Evolutionary conservation across 2,329 filamentous ascomycete genomes (phyloP).

Genomic region (Lasiodiplodia sp.): DNA sequence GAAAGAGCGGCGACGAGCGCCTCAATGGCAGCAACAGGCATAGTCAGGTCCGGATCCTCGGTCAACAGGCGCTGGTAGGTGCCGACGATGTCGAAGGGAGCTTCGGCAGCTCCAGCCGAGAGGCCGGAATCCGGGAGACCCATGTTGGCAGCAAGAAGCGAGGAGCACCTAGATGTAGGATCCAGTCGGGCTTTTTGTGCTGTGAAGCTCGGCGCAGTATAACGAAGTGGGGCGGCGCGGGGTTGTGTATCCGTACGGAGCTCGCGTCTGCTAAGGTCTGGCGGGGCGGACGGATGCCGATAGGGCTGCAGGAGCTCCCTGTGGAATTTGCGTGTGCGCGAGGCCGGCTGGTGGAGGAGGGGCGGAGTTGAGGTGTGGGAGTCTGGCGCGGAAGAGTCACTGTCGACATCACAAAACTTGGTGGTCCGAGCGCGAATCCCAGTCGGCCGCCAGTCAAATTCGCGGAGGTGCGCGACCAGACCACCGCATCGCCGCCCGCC

Average conservation of each 20-base stretch:
- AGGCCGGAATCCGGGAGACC: conserved; percentile 5
- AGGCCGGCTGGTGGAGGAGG: neutral
- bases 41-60: conserved; percentile 84
- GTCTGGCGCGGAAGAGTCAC: conserved; percentile 20
- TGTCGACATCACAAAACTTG: conserved; percentile 24
- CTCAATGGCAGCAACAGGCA: conserved; percentile 94
- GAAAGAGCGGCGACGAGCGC: conserved; percentile 86
- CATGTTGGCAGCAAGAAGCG: conserved; percentile 11
- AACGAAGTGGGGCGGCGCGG: conserved; percentile 17
- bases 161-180: neutral
- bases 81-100: conserved; percentile 63
- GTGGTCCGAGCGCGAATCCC: conserved; percentile 22
- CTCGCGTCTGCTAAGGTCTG: neutral
- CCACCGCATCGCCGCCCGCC: conserved; percentile 2
- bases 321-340: neutral
- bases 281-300: neutral
- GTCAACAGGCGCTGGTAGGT: conserved; percentile 70
- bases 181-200: neutral
- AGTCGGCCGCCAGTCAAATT: conserved; percentile 17
- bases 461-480: conserved; percentile 13
- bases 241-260: neutral
- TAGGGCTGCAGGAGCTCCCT: neutral
- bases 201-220: neutral
- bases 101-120: conserved; percentile 5
- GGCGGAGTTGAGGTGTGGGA: neutral